Evolutionary conservation across 2,329 filamentous ascomycete species (phyloP), one percentile per base, ranked within the genome.

Genomic region (Sporothrix schenckii): DNA sequence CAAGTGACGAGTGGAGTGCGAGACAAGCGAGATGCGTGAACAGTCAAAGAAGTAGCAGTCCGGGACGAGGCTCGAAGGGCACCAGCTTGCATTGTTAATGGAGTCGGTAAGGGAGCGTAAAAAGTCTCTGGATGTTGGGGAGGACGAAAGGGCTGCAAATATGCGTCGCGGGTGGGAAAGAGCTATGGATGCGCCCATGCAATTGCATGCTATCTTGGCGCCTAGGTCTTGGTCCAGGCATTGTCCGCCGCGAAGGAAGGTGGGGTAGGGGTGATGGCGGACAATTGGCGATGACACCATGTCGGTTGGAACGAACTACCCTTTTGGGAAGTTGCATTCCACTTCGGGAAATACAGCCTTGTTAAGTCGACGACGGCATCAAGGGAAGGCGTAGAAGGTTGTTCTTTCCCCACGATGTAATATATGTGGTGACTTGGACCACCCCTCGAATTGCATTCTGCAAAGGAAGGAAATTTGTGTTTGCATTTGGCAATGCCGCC

Each of bases 271-370:
- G 10, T 34, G 52, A 53, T 24, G 54, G 30, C 53, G 34, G 65
- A 65, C 16, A 54, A 24, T 39, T 19, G 41, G 14, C 13, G 50
- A 68, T 68, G 66, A 24, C 66, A 50, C 53, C 66, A 58, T 60
- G 11, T 2, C 30, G 41, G 4, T 27, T 34, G 66, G 52, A 30
- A 30, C 14, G 30, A 49, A 49, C 52, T 49, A 56, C 16, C 66
- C 53, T 34, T 49, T 68, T 68, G 66, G 66, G 66, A 4, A 27
- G 52, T 19, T 19, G 13, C 49, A 54, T 66, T 68, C 52, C 50
- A 5, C 30, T 56, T 56, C 52, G 21, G 50, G 49, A 68, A 27
- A 41, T 56, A 14, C 34, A 34, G 21, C 39, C 21, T 27, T 47
- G 58, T 47, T 10, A 44, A 21, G 19, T 56, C 16, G 47, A 53